Conservation (phyloP, 768 basidiomycete genomes). For the Agrocybe praecox region DNA sequence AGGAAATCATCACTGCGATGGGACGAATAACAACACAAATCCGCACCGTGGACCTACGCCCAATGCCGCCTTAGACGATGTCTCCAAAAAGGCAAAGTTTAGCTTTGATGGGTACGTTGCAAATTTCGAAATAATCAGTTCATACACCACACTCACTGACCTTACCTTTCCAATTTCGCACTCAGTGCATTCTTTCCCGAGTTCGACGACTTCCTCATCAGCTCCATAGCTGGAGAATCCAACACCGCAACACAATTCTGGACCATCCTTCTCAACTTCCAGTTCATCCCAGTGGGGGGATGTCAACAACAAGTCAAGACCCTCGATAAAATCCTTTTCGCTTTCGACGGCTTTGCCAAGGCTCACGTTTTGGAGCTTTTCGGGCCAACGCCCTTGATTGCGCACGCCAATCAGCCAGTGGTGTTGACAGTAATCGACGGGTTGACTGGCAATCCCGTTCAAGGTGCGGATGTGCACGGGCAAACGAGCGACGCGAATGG, state of each 20-base stretch:
- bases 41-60: conserved; percentile 39
- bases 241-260: conserved; percentile 36
- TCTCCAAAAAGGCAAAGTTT: conserved; percentile 31
- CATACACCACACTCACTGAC: too few species aligned
- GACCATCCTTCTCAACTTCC: conserved; percentile 35
- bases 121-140: not conserved
- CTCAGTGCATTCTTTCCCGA: conserved; percentile 32
- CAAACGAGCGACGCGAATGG: conserved; percentile 23
- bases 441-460: conserved; percentile 28
- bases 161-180: not conserved
- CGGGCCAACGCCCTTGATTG: conserved; percentile 27
- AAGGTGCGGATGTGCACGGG: conserved; percentile 29
- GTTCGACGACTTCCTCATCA: conserved; percentile 48
- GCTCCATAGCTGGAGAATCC: conserved; percentile 31
- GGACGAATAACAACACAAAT: conserved; percentile 39
- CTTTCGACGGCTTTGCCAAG: conserved; percentile 39
- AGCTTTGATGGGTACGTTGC: conserved; percentile 40
- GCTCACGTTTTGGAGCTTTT: conserved; percentile 34
- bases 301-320: conserved; percentile 38
- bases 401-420: conserved; percentile 23
- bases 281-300: conserved; percentile 37
- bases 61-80: conserved; percentile 47
- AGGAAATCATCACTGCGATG: conserved; percentile 45
- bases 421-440: conserved; percentile 41
- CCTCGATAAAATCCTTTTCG: conserved; percentile 35